phyloP scores from a whole-genome alignment of 2,329 filamentous ascomycete genomes.

The Aureobasidium sp. region DNA sequence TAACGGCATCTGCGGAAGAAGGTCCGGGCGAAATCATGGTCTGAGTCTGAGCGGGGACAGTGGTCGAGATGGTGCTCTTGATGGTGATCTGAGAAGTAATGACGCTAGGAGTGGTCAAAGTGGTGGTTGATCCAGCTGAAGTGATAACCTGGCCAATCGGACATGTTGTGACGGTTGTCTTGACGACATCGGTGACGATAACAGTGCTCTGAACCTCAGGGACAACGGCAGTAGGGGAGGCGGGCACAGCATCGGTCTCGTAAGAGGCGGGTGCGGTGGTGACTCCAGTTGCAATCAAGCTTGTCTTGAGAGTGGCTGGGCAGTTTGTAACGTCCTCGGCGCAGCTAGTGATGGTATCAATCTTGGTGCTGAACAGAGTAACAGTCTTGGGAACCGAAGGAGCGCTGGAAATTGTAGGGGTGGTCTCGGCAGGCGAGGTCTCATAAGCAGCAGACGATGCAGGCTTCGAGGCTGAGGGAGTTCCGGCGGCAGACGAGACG shows the following conservation, averaged over 20 bases:
- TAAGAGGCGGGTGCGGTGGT: constrained; percentile 22
- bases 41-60: neutral
- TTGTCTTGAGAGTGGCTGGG: too few species aligned
- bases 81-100: constrained; percentile 14
- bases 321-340: constrained; percentile 31
- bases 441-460: constrained; percentile 19
- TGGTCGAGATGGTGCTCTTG: constrained; percentile 7
- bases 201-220: constrained; percentile 17
- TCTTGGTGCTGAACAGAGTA: constrained; percentile 22
- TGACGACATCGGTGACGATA: constrained; percentile 21
- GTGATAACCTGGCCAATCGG: constrained; percentile 18
- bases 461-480: neutral
- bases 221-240: too few species aligned
- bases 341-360: constrained; percentile 41
- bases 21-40: too few species aligned
- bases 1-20: neutral
- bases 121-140: constrained; percentile 9
- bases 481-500: constrained; percentile 1
- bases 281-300: constrained; percentile 23
- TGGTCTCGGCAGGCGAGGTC: constrained; percentile 19
- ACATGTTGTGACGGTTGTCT: constrained; percentile 20
- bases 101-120: constrained; percentile 18
- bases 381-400: too few species aligned
- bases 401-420: neutral
- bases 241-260: constrained; percentile 15